These are phyloP conservation scores for Vachellia pachyceras DNA, from an alignment of 306 rosid genomes.

Conservation along the genomic window DNA sequence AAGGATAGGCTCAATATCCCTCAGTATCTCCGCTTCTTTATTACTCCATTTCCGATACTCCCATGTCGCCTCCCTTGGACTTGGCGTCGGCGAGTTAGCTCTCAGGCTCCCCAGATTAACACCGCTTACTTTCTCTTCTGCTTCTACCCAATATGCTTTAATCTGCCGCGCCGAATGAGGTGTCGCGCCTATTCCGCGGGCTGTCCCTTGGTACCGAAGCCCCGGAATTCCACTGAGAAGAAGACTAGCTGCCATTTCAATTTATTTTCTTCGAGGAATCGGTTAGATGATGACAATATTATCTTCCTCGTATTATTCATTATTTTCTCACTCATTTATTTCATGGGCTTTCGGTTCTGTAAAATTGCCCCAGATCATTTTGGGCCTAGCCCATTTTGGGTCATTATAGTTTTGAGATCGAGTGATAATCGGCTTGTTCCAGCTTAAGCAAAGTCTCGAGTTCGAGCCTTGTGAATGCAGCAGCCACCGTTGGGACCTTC, in stretches of 20 bases:
- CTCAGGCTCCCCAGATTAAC: conserved; percentile 25
- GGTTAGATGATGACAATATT: background rate
- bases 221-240: conserved; percentile 19
- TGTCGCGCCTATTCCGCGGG: conserved; percentile 23
- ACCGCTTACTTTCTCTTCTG: conserved; percentile 31
- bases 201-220: conserved; percentile 27
- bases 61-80: background rate
- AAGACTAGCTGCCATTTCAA: background rate
- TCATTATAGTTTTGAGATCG: no score
- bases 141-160: conserved; percentile 35
- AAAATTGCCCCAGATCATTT: background rate
- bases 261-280: background rate
- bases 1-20: conserved; percentile 60
- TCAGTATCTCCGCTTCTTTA: conserved; percentile 58
- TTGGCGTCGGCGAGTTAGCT: conserved; percentile 17
- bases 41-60: conserved; percentile 62
- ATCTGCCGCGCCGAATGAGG: conserved; percentile 42
- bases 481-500: no score
- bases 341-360: background rate
- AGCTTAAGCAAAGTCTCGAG: no score
- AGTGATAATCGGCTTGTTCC: no score
- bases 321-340: no score
- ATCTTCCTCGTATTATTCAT: no score
- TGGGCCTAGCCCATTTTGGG: background rate
- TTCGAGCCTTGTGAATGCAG: no score